Evolutionary conservation across 78 protist genomes (phyloP), one percentile per base, ranked within the genome.

Genomic region (Dictyostelium brefeldianum): DNA sequence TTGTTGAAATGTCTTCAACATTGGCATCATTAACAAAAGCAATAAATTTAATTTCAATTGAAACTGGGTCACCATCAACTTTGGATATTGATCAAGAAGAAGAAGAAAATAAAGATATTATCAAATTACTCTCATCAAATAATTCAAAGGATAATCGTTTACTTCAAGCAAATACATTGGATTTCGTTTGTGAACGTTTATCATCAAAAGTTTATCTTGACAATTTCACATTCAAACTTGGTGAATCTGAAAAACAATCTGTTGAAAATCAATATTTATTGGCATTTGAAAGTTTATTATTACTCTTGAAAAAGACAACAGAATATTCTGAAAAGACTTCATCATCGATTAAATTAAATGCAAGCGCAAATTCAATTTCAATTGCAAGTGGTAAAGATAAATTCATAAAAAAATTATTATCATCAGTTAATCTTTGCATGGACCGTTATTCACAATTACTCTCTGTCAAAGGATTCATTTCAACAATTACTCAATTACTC

Each of bases 341-440:
- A 9, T 0, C 36, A 11, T 27, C 15, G 9, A 69, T 62, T 31
- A 83, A 83, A 67, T 43, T 67, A 4, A 67, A 67, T 67, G 75
- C 47, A 29, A 67, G 75, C 31, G 47, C 41, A 20, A 67, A 67
- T 31, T 29, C 47, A 29, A 67, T 67, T 17, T 29, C 11, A 29
- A 67, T 31, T 6, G 50, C 41, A 31, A 31, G 43, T 67, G 92
- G 92, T 43, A 85, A 59, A 27, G 92, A 85, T 73, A 85, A 85
- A 47, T 85, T 54, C 64, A 17, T 85, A 0, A 85, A 85, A 51
- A 85, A 85, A 43, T 14, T 85, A 4, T 47, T 74, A 43, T 71
- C 92, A 0, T 75, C 92, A 4, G n/a, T 85, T n/a, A 27, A 85
- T n/a, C 57, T 36, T 9, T 85, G 92, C 48, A 89, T 94, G 87